Evolutionary conservation across 148 eudicot genomes (phyloP).

Genomic region (Cornus florida): DNA sequence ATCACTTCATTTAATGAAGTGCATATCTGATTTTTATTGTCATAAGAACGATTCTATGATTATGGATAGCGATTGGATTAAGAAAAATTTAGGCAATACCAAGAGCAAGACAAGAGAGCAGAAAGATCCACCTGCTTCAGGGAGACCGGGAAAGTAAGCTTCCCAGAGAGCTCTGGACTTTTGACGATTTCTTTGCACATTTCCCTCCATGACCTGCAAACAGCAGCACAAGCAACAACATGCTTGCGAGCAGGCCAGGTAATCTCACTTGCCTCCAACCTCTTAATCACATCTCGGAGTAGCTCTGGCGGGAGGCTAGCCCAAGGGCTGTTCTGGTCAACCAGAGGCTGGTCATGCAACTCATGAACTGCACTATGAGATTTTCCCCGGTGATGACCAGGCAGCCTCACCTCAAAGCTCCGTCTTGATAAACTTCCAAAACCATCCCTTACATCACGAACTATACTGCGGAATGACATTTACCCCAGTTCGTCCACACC

Average conservation of each 20-base stretch:
- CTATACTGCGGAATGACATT: conserved; percentile 91
- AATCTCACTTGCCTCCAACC: conserved; percentile 84
- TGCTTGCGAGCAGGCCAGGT: conserved; percentile 84
- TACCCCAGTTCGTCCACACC: conserved; percentile 11
- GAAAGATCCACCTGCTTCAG: conserved; percentile 67
- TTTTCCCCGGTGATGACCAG: conserved; percentile 65
- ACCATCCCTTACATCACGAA: conserved; percentile 82
- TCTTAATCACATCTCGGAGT: conserved; percentile 75
- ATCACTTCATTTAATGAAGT: neutral
- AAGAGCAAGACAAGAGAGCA: neutral
- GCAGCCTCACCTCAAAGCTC: conserved; percentile 71
- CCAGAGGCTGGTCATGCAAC: conserved; percentile 57
- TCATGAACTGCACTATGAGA: conserved; percentile 86
- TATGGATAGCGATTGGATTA: neutral
- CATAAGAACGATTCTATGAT: neutral
- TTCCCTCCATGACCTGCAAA: conserved; percentile 90
- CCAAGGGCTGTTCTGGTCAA: conserved; percentile 79
- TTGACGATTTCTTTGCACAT: conserved; percentile 85
- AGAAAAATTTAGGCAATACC: neutral
- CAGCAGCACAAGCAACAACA: conserved; percentile 93
- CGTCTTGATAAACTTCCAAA: conserved; percentile 87
- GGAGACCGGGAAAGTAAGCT: conserved; percentile 85
- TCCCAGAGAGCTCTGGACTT: conserved; percentile 72
- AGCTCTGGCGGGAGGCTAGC: conserved; percentile 88
- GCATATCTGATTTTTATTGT: too few species aligned